These are phyloP conservation scores for Mycena rosella DNA, from an alignment of 768 basidiomycete species.

Conservation along the genomic window DNA sequence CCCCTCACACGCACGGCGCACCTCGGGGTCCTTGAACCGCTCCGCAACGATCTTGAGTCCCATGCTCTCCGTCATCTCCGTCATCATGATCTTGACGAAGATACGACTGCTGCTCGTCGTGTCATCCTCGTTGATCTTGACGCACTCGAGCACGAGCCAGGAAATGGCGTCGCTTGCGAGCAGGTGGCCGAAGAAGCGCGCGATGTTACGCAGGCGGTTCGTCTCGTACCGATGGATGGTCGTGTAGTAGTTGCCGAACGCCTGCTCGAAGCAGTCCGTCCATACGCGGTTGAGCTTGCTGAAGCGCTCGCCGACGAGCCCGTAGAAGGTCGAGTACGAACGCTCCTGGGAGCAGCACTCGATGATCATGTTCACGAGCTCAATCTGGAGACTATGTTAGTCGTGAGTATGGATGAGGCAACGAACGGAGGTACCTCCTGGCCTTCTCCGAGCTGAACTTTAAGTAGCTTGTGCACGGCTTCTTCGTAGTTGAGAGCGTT, in stretches of 20 bases:
- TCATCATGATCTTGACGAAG: constrained; percentile 96
- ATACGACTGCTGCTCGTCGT: constrained; percentile 97
- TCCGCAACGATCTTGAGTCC: constrained; percentile 89
- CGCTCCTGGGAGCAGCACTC: constrained; percentile 99
- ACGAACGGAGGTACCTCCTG: constrained; percentile 76
- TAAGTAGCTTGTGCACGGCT: constrained; percentile 97
- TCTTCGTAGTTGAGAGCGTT: constrained; percentile 98
- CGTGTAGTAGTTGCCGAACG: constrained; percentile 91
- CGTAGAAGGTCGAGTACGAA: constrained; percentile 97
- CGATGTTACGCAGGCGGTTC: constrained; percentile 96
- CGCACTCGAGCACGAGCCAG: constrained; percentile 86
- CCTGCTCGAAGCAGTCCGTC: constrained; percentile 90
- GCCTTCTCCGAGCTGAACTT: constrained; percentile 91
- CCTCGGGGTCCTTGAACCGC: constrained; percentile 90
- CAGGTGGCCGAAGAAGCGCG: constrained; percentile 96
- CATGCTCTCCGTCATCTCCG: constrained; percentile 95
- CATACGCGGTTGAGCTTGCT: constrained; percentile 96
- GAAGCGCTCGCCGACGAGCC: constrained; percentile 95
- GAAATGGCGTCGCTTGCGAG: constrained; percentile 88
- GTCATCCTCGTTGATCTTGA: constrained; percentile 97
- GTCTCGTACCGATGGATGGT: constrained; percentile 99
- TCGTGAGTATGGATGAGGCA: not conserved
- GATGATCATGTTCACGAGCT: constrained; percentile 98
- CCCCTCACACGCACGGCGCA: constrained; percentile 75
- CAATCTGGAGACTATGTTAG: constrained; percentile 70